A percentile compares a stretch with the other conserved stretches of the same genome.
Evolutionary conservation across 805 yeast species (phyloP).

Genomic region (Clavispora vitiphila): DNA sequence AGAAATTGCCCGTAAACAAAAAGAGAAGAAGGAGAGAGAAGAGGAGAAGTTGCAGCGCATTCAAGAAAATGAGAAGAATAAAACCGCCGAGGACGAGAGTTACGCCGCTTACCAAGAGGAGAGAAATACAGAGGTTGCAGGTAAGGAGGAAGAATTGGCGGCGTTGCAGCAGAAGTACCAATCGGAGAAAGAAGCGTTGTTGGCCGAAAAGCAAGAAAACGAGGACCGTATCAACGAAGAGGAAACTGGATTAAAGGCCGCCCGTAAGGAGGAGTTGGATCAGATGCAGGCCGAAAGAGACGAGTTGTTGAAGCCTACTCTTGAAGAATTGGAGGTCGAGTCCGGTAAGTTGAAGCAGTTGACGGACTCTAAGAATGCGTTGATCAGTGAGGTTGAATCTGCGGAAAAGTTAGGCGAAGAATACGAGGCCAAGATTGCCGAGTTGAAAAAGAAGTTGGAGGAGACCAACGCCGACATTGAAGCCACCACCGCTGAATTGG

Average conservation of each 20-base stretch:
- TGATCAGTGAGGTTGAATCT: slow-evolving; percentile 38
- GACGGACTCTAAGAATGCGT: slow-evolving; percentile 44
- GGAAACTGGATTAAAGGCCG: slow-evolving; percentile 40
- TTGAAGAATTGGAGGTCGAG: slow-evolving; percentile 49
- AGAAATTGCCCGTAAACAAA: slow-evolving; percentile 24
- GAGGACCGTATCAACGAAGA: slow-evolving; percentile 40
- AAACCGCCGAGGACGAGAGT: slow-evolving; percentile 25
- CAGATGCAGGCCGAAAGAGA: slow-evolving; percentile 50
- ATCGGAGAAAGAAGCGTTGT: slow-evolving; percentile 35
- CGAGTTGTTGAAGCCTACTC: slow-evolving; percentile 48
- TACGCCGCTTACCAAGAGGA: slow-evolving; percentile 24
- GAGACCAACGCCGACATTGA: slow-evolving; percentile 36
- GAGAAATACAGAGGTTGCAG: slow-evolving; percentile 27
- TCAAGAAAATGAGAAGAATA: slow-evolving; percentile 27
- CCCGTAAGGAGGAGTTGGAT: slow-evolving; percentile 42
- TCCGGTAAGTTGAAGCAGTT: slow-evolving; percentile 44
- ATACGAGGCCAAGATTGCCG: slow-evolving; percentile 39
- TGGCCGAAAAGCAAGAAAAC: slow-evolving; percentile 43
- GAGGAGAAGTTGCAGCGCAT: slow-evolving; percentile 32
- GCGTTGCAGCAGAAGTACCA: slow-evolving; percentile 37
- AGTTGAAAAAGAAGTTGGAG: slow-evolving; percentile 40
- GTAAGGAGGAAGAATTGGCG: slow-evolving; percentile 23
- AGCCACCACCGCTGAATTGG: slow-evolving; percentile 27
- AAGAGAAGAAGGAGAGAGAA: slow-evolving; percentile 31
- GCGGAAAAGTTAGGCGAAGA: slow-evolving; percentile 44